Percentiles rank a stretch among this genome's conserved stretches.
phyloP scores from a whole-genome alignment of 345 rosid genomes.

The Brassica carinata region DNA sequence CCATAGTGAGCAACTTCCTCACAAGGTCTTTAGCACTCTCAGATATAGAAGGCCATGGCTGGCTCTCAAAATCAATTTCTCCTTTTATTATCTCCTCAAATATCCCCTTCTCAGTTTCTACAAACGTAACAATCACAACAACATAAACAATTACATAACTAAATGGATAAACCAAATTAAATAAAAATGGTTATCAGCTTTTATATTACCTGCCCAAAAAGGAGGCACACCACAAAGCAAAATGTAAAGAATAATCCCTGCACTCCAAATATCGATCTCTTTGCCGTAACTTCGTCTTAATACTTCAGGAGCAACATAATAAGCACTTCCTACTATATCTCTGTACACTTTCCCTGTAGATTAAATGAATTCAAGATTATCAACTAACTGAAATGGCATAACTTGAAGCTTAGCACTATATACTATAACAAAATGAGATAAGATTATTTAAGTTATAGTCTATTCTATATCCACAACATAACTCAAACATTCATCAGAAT shows the following conservation, averaged over 20 bases:
- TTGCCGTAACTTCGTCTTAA: constrained; percentile 77
- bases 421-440: background rate
- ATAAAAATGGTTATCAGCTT: background rate
- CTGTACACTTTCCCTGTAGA: constrained; percentile 62
- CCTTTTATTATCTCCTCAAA: constrained; percentile 73
- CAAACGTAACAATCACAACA: constrained; percentile 29
- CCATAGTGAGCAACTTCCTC: constrained; percentile 71
- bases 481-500: background rate
- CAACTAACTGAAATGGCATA: constrained; percentile 18
- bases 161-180: background rate
- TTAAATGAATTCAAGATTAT: background rate
- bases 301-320: constrained; percentile 95
- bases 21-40: constrained; percentile 83
- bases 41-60: constrained; percentile 92
- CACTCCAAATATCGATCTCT: constrained; percentile 92
- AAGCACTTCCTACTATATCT: constrained; percentile 88
- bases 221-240: constrained; percentile 92
- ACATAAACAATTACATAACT: constrained; percentile 2
- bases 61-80: constrained; percentile 66
- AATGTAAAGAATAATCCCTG: constrained; percentile 80
- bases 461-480: background rate
- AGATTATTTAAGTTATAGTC: background rate
- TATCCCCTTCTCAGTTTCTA: constrained; percentile 82
- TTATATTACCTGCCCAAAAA: constrained; percentile 83
- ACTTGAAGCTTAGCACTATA: background rate